Conservation (phyloP, 768 basidiomycete genomes). For the Mycena vulgaris region DNA sequence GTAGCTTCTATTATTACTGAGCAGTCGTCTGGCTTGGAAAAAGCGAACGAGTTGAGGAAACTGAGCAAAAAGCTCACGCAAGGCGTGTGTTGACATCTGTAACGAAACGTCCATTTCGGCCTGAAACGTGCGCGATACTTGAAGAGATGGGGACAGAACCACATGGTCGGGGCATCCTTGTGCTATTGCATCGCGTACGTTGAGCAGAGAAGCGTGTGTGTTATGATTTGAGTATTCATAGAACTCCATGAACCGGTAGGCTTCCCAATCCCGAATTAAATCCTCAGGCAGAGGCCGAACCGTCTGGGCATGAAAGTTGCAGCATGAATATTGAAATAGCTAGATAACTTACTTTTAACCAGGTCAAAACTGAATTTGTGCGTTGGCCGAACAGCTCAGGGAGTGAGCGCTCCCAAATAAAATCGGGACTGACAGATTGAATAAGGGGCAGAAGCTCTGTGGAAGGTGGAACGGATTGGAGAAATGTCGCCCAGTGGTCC, state of each 20-base stretch:
- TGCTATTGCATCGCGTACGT: neutral
- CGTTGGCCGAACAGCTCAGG: neutral
- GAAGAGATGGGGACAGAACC: neutral
- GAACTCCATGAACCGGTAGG: neutral
- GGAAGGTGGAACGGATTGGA: too few species aligned
- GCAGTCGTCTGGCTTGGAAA: conserved; percentile 5
- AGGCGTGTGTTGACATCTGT: neutral
- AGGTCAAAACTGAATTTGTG: neutral
- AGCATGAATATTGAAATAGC: too few species aligned
- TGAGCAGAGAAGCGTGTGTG: neutral
- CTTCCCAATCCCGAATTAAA: neutral
- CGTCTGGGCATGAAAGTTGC: neutral
- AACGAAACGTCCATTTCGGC: neutral
- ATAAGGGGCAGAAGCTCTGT: neutral
- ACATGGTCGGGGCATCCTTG: neutral
- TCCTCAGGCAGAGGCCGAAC: neutral
- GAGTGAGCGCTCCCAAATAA: neutral
- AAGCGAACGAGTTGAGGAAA: neutral
- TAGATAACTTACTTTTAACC: neutral
- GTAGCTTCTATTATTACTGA: neutral
- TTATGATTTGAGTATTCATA: neutral
- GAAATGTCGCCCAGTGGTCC: too few species aligned
- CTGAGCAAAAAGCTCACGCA: neutral
- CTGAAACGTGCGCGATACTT: neutral
- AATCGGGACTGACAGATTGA: neutral